Evolutionary conservation across 176 grass and related monocot species (phyloP), one percentile per base, ranked within the genome.

Genomic region (Lolium multiflorum): DNA sequence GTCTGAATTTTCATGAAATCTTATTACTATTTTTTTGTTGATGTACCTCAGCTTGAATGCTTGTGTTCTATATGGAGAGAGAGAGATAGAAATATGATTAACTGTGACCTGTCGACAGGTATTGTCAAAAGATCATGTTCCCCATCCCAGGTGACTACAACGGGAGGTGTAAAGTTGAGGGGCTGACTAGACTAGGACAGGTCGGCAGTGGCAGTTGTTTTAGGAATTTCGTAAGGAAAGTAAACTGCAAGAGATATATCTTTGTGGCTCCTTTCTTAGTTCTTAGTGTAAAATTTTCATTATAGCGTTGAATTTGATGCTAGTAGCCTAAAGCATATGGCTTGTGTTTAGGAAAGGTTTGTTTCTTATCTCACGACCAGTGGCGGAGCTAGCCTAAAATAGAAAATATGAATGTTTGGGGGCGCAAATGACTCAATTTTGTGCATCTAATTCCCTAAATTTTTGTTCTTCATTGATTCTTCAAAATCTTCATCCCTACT

Each of bases 1-100:
- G 35, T 83, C 63, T 73, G 79, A 80, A 49, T 90, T 73, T 56
- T 65, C 89, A 71, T 78, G 76, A 62, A 86, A 46, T 82, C n/a
- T 85, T 20, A 85, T 35, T 35, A 35, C 31, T 35, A 35, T 15
- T 6, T 18, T 25, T 48, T 3, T 68, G 15, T 38, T 38, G 64
- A 68, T 47, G 77, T 83, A 35, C 37, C 60, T 83, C 77, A 48
- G 59, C 69, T 70, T 58, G 24, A 9, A 9, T 84, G 56, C 47
- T 37, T 74, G 76, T 31, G 12, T 2, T 6, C 35, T 49, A 59
- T 47, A 55, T 65, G 74, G 3, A n/a, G 39, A 24, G 14, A 24
- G 14, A 20, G 5, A 28, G 31, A 35, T 35, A 35, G 2, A 66
- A 31, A 49, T 12, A 50, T 81, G 3, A 69, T 81, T 14, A 75